Percentiles rank a stretch among this genome's conserved stretches.
Evolutionary conservation across 2,329 filamentous ascomycete genomes (phyloP).

Genomic region (Coniella lustricola): DNA sequence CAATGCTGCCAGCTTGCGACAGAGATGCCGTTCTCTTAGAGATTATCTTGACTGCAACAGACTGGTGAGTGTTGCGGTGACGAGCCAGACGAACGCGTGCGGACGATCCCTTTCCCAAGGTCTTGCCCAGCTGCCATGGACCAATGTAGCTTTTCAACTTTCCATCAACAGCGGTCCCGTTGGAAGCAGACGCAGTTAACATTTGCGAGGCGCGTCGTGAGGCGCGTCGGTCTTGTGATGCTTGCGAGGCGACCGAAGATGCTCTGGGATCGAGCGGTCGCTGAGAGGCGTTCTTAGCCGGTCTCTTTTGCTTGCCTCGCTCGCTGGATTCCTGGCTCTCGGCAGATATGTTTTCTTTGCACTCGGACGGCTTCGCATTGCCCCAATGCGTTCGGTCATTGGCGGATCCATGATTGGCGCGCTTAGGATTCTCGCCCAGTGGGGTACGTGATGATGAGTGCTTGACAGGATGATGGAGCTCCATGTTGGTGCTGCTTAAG

Average conservation of each 20-base stretch:
- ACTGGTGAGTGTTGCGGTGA: slow-evolving; percentile 69
- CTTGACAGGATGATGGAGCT: slow-evolving; percentile 6
- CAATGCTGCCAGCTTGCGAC: slow-evolving; percentile 78
- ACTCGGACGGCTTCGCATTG: slow-evolving; percentile 8
- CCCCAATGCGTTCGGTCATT: neutral
- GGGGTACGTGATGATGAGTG: slow-evolving; percentile 3
- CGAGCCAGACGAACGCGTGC: slow-evolving; percentile 81
- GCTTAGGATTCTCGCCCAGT: slow-evolving; percentile 9
- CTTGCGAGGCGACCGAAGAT: slow-evolving; percentile 25
- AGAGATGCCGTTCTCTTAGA: slow-evolving; percentile 74
- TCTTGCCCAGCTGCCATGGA: slow-evolving; percentile 87
- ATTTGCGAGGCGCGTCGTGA: slow-evolving; percentile 33
- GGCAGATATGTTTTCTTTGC: slow-evolving; percentile 13
- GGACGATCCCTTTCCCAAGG: slow-evolving; percentile 82
- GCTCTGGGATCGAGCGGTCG: slow-evolving; percentile 23
- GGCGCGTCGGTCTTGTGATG: slow-evolving; percentile 22
- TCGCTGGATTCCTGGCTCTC: neutral
- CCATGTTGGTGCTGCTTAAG: slow-evolving; percentile 5
- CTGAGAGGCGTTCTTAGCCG: slow-evolving; percentile 3
- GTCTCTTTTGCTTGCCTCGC: slow-evolving; percentile 1
- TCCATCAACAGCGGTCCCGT: slow-evolving; percentile 23
- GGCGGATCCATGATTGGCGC: slow-evolving; percentile 9
- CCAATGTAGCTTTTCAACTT: slow-evolving; percentile 68
- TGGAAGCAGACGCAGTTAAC: slow-evolving; percentile 30
- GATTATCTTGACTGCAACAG: slow-evolving; percentile 92